Evolutionary conservation across 192 early-diverging fungal species (phyloP).

Genomic region (Gamsiella multidivaricata): DNA sequence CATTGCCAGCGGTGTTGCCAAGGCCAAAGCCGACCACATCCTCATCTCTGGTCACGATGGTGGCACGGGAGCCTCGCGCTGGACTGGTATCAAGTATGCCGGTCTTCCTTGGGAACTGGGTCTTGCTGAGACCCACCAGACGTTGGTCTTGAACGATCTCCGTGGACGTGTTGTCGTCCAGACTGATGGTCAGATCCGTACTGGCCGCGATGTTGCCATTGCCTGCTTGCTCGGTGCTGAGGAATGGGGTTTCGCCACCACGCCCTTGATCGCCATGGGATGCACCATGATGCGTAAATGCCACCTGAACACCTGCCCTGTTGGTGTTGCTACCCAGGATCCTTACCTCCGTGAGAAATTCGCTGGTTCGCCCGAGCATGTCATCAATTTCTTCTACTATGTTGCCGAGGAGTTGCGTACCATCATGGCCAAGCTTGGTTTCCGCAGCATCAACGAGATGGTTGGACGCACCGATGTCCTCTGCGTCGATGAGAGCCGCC

Average conservation of each 20-base stretch:
- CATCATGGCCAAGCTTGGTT: constrained; percentile 95
- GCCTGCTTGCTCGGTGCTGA: constrained; percentile 98
- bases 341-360: constrained; percentile 94
- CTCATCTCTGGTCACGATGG: constrained; percentile 96
- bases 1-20: constrained; percentile 96
- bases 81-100: constrained; percentile 98
- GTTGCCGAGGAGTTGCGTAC: constrained; percentile 92
- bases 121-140: constrained; percentile 99
- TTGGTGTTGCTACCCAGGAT: constrained; percentile 98
- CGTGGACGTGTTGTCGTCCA: constrained; percentile 96
- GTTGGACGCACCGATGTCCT: constrained; percentile 93
- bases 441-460: constrained; percentile 95
- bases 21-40: constrained; percentile 97
- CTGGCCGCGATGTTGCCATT: constrained; percentile 96
- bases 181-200: constrained; percentile 99
- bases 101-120: constrained; percentile 99
- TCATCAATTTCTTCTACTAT: constrained; percentile 99
- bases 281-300: constrained; percentile 97
- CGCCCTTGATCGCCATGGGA: constrained; percentile 97
- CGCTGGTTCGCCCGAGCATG: constrained; percentile 93
- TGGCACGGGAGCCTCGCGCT: constrained; percentile 96
- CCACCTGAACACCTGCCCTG: constrained; percentile 94
- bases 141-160: constrained; percentile 95
- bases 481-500: constrained; percentile 76
- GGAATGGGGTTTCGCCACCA: constrained; percentile 99